Evolutionary conservation across 352 stramenopile genomes (phyloP), one percentile per base, ranked within the genome.

Genomic region (Globisporangium paroecandrum): DNA sequence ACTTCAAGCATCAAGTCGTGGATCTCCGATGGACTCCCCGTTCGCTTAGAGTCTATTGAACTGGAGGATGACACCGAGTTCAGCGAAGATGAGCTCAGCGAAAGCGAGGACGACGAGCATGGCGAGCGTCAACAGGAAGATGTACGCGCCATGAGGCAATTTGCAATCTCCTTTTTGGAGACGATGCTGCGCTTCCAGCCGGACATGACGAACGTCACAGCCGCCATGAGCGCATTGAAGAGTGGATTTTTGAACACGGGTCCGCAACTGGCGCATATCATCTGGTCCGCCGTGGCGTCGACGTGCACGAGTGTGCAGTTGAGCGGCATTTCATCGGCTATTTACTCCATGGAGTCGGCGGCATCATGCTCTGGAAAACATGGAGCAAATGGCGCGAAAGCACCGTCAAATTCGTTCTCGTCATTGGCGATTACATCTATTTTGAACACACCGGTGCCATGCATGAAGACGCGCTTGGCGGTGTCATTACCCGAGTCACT

Each of bases 101-200:
- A 72, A 15, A 77, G 57, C 15, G 75, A 82, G 7, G 66, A 77
- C 15, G 66, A 81, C 3, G 51, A 68, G 2, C 62, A 69, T 4
- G 61, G 57, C 10, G 64, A 66, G 32, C 68, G 66, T 1, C 64
- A 73, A 12, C 62, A 56, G 53, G 79, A 87, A 56, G 78, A 89
- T 13, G 75, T 85, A 29, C 78, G 83, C 22, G 85, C 85, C 0
- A 94, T 92, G 85, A 88, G 86, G 25, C 81, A 90, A 64, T 94
- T 94, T 69, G 85, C 77, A 0, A 54, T 87, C 1, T 89, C 82
- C 12, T 89, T 90, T 34, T 63, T 91, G 15, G 85, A 93, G 64
- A 70, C 80, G 0, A 77, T 90, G 64, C 60, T 85, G 12, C 83
- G 85, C 5, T 93, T 93, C 65, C 81, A 91, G 47, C 81, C 82